These are phyloP conservation scores for Xylariaceae sp. DNA, from an alignment of 2,329 filamentous ascomycete genomes.

Conservation along the genomic window DNA sequence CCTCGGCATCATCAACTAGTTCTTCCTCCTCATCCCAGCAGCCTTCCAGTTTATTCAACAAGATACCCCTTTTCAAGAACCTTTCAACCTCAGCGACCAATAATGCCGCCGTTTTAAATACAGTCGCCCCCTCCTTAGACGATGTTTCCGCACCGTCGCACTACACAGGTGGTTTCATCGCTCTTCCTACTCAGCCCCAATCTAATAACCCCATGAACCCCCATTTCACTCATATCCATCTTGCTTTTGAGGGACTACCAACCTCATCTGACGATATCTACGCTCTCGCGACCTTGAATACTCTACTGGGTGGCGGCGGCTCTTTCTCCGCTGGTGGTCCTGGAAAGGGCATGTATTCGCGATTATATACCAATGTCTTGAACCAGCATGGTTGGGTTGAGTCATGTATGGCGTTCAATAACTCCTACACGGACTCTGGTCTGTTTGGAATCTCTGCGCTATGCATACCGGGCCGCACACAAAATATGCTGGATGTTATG, in stretches of 20 bases:
- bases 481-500: constrained; percentile 89
- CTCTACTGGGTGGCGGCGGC: constrained; percentile 89
- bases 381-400: constrained; percentile 99
- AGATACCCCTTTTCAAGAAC: constrained; percentile 86
- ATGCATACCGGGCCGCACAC: constrained; percentile 74
- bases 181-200: constrained; percentile 74
- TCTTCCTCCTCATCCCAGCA: constrained; percentile 33
- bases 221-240: constrained; percentile 84
- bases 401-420: constrained; percentile 92
- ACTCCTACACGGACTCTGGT: constrained; percentile 92
- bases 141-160: constrained; percentile 64
- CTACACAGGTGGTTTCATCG: constrained; percentile 92
- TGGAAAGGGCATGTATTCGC: constrained; percentile 98
- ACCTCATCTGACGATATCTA: constrained; percentile 93
- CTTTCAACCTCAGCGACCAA: constrained; percentile 69
- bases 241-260: constrained; percentile 91
- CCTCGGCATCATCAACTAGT: constrained; percentile 29
- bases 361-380: constrained; percentile 93
- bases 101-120: constrained; percentile 53
- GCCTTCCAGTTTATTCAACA: constrained; percentile 68
- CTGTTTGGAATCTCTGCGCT: constrained; percentile 90
- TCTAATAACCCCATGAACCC: constrained; percentile 74
- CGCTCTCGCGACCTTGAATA: constrained; percentile 90
- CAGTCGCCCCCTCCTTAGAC: constrained; percentile 39
- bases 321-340: constrained; percentile 96